Evolutionary conservation across 163 green algal genomes (phyloP), one percentile per base, ranked within the genome.

Genomic region (Scenedesmus sp.): DNA sequence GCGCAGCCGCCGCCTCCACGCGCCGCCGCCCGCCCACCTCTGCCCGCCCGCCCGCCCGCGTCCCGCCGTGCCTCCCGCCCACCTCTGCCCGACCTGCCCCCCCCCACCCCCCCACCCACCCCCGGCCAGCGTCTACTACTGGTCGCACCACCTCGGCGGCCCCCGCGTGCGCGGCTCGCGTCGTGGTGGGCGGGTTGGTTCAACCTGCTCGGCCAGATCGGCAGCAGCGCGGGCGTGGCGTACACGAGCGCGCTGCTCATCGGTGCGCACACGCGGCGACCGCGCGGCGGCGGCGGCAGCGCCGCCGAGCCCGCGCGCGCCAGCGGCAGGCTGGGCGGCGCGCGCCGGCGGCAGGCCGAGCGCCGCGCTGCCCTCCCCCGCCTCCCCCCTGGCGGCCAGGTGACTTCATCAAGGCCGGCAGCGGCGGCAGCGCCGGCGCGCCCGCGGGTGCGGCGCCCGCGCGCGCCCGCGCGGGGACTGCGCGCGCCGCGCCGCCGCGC

Each of bases 101-200:
- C n/a, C n/a, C n/a, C n/a, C n/a, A n/a, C n/a, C n/a, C n/a, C n/a
- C n/a, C n/a, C n/a, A n/a, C n/a, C n/a, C n/a, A n/a, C n/a, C n/a
- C n/a, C n/a, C n/a, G n/a, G 82, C 77, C 9, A 77, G 82, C 33
- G 82, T 84, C 0, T 87, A 87, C 56, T 87, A 69, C 63, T 87
- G 82, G 75, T n/a, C n/a, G 24, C 26, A 10, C 22, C 24, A 17
- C 39, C 75, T 20, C 60, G 57, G 50, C 62, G 60, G 58, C 22
- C 58, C 58, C 29, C 74, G 74, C n/a, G 34, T 26, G n/a, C 58
- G 74, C 53, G 70, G 62, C 36, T 81, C 1, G 33, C 57, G 3
- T 50, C 78, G 0, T 87, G 77, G 63, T 44, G 85, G 24, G 57
- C 26, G 18, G 83, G 78, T 24, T 87, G 72, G 65, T 75, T 87